These are phyloP conservation scores for Rauvolfia tetraphylla DNA, from an alignment of 257 asterid species.

Conservation along the genomic window DNA sequence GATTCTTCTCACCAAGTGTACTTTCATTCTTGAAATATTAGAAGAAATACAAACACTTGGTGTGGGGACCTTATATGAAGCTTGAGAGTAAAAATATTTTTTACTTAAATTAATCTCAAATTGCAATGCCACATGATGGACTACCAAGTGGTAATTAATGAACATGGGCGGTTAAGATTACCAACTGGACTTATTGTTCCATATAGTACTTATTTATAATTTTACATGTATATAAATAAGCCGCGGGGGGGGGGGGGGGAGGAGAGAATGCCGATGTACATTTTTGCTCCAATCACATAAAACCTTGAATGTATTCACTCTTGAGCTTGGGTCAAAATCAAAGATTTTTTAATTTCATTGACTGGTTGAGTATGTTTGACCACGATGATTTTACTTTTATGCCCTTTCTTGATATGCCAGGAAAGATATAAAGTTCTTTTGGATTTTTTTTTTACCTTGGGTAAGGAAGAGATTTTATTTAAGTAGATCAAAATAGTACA, in stretches of 20 bases:
- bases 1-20: too few species aligned
- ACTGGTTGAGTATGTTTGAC: background rate
- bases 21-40: too few species aligned
- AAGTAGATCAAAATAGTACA: too few species aligned
- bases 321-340: background rate
- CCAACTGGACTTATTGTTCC: slow-evolving; percentile 16
- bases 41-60: background rate
- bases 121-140: slow-evolving; percentile 19
- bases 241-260: too few species aligned
- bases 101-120: slow-evolving; percentile 5
- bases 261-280: too few species aligned
- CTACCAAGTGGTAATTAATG: slow-evolving; percentile 24
- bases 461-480: too few species aligned
- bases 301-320: too few species aligned
- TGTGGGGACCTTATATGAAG: background rate
- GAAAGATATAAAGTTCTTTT: too few species aligned
- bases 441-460: too few species aligned
- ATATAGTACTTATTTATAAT: background rate
- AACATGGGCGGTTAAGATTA: slow-evolving; percentile 14
- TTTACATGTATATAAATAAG: too few species aligned
- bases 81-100: background rate
- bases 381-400: background rate
- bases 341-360: background rate
- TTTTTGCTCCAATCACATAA: background rate
- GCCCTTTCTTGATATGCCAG: too few species aligned